Conservation (phyloP, 2,329 filamentous ascomycete species). For the Dactylonectria estremocensis region DNA sequence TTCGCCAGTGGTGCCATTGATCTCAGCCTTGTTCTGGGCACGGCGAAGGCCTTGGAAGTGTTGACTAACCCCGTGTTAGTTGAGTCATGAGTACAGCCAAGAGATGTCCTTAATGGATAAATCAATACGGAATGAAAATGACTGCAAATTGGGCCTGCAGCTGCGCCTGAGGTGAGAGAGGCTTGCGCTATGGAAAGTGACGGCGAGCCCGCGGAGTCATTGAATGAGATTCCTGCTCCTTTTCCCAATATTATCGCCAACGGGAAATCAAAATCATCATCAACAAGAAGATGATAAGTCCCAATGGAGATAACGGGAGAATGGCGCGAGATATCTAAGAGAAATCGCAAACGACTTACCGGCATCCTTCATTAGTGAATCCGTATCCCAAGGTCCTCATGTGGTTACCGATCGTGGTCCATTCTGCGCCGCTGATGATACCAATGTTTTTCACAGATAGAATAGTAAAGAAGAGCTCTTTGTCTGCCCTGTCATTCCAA, state of each 20-base stretch:
- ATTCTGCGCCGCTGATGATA: slow-evolving; percentile 74
- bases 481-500: slow-evolving; percentile 74
- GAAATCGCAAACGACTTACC: slow-evolving; percentile 61
- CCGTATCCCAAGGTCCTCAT: slow-evolving; percentile 73
- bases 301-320: slow-evolving; percentile 5
- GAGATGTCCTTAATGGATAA: neutral
- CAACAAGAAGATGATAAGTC: neutral
- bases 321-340: slow-evolving; percentile 21
- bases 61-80: slow-evolving; percentile 60
- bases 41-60: slow-evolving; percentile 73
- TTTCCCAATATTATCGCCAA: neutral
- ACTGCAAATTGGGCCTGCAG: neutral
- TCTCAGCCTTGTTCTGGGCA: slow-evolving; percentile 68
- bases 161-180: neutral
- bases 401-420: slow-evolving; percentile 73
- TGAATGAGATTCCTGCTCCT: neutral
- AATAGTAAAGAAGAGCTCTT: slow-evolving; percentile 75
- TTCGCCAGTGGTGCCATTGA: slow-evolving; percentile 54
- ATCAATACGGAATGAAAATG: neutral
- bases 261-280: neutral
- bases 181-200: slow-evolving; percentile 3
- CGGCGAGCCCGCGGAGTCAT: neutral
- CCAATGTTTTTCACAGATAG: slow-evolving; percentile 75
- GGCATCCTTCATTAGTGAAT: slow-evolving; percentile 76
- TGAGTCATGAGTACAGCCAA: neutral